phyloP scores from a whole-genome alignment of 2,329 filamentous ascomycete species.

The Sarocladium strictum region DNA sequence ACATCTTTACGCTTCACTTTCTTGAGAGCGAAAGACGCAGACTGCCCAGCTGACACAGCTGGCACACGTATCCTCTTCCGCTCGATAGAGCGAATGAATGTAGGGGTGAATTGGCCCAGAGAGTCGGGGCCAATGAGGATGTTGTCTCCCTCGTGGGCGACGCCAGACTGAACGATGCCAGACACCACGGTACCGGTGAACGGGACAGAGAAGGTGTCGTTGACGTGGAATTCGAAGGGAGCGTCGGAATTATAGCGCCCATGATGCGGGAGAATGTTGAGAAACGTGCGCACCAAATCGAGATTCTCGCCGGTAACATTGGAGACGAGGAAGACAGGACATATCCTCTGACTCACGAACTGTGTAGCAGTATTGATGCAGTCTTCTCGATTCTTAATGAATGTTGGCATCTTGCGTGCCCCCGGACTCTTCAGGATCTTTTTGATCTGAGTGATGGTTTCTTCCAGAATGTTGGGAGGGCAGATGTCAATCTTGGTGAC shows the following conservation, averaged over 20 bases:
- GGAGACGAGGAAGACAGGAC: conserved; percentile 94
- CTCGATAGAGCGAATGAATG: conserved; percentile 86
- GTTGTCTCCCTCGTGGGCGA: conserved; percentile 84
- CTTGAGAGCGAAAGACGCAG: conserved; percentile 84
- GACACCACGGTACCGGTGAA: conserved; percentile 96
- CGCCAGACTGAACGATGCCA: conserved; percentile 82
- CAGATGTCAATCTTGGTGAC: conserved; percentile 99
- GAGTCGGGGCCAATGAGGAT: conserved; percentile 88
- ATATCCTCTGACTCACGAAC: conserved; percentile 92
- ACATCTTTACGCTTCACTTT: conserved; percentile 87
- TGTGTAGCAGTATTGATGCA: conserved; percentile 94
- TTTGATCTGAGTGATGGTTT: conserved; percentile 86
- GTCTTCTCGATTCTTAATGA: conserved; percentile 86
- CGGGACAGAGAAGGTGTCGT: conserved; percentile 96
- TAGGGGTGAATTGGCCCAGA: conserved; percentile 81
- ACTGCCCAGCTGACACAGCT: conserved; percentile 84
- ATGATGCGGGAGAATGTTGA: conserved; percentile 93
- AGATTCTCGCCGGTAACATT: conserved; percentile 93
- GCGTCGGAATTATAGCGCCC: conserved; percentile 85
- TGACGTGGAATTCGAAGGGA: conserved; percentile 90
- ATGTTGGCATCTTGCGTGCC: conserved; percentile 90
- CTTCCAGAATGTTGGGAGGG: conserved; percentile 87
- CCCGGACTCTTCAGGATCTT: conserved; percentile 92
- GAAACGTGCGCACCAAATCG: conserved; percentile 82
- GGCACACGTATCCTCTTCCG: conserved; percentile 87